These are phyloP conservation scores for Byssochlamys sp. DNA, from an alignment of 2,329 filamentous ascomycete genomes.

Conservation along the genomic window DNA sequence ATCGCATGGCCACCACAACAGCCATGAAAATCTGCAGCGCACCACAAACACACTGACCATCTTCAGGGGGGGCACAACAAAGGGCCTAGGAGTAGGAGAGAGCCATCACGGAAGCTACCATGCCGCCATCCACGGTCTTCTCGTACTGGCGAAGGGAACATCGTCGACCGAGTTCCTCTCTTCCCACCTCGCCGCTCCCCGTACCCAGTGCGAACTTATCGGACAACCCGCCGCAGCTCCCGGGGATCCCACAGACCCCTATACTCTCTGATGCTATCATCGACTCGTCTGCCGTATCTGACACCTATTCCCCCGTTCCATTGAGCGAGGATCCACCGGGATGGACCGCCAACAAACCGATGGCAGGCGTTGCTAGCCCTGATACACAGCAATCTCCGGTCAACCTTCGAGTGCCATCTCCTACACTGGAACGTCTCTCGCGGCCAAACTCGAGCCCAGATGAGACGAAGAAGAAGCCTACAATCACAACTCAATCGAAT, in stretches of 20 bases:
- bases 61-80: slow-evolving; percentile 8
- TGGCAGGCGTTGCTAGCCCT: slow-evolving; percentile 2
- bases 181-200: slow-evolving; percentile 11
- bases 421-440: slow-evolving; percentile 15
- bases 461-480: slow-evolving; percentile 14
- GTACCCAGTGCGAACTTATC: slow-evolving; percentile 5
- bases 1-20: background rate
- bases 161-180: slow-evolving; percentile 24
- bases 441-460: slow-evolving; percentile 24
- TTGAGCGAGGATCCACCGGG: slow-evolving; percentile 16
- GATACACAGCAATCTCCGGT: slow-evolving; percentile 19
- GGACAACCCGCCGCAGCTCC: slow-evolving; percentile 23
- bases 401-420: slow-evolving; percentile 19
- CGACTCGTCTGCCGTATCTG: slow-evolving; percentile 12
- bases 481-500: slow-evolving; percentile 16
- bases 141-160: slow-evolving; percentile 33
- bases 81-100: slow-evolving; percentile 6
- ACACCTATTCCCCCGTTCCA: slow-evolving; percentile 10
- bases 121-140: slow-evolving; percentile 31
- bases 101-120: slow-evolving; percentile 9
- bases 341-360: slow-evolving; percentile 14
- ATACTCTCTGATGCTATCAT: slow-evolving; percentile 19
- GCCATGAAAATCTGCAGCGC: background rate
- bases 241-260: slow-evolving; percentile 21
- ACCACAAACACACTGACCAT: slow-evolving; percentile 3